Evolutionary conservation across 75 land plant genomes (phyloP), one percentile per base, ranked within the genome.

Genomic region (Selaginella moellendorffii): DNA sequence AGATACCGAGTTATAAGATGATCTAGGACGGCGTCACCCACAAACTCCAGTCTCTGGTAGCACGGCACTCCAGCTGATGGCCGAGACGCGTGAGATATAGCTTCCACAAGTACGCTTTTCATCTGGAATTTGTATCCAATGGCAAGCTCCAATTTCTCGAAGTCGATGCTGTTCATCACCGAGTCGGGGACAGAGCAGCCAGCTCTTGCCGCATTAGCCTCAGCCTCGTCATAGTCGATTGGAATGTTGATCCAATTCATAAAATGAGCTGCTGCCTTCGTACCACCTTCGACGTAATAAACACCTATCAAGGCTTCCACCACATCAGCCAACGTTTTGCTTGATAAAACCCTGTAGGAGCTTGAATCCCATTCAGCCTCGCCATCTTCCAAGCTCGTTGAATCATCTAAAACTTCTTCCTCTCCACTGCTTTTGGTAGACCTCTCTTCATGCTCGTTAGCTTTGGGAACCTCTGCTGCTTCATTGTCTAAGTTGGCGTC

Each of bases 191-290:
- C 72, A 52, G 54, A 74, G 51, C 73, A 75, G 31, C 82, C 81
- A 53, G 59, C 76, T 20, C 53, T 62, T 28, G 74, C 64, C 28
- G 31, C 52, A 31, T 71, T 71, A 1, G 77, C 73, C 24, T 90
- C 97, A 28, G 69, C 71, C 42, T 66, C 59, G 65, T 82, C 88
- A 75, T 80, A 81, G 28, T 84, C 84, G 29, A 85, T 81, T 27
- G 88, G 80, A 54, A 95, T 95, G 61, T 97, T 97, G 68, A 95
- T 84, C 99, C 99, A 95, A 54, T 79, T 78, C 99, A 95, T 95
- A 12, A 90, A 73, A 69, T 95, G 99, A 20, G 80, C 81, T 28
- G 99, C 91, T 22, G 91, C 88, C 25, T 65, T 67, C 65, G 81
- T 82, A 26, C 97, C 97, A 52, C 97, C 91, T 74, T 95, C 99